phyloP scores from a whole-genome alignment of 306 rosid species.

The Quercus mongolica region DNA sequence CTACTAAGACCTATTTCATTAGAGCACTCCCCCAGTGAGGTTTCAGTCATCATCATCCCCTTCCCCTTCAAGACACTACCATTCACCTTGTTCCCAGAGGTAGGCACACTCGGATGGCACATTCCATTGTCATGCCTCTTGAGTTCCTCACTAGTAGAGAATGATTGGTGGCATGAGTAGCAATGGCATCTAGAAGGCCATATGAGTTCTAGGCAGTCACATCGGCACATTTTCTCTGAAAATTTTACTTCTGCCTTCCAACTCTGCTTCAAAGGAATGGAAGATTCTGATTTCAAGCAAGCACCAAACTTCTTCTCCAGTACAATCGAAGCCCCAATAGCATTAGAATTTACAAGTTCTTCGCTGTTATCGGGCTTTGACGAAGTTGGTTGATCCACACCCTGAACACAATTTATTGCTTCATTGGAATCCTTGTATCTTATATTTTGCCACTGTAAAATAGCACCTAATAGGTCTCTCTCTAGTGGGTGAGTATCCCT shows the following conservation, averaged over 20 bases:
- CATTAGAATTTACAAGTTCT: conserved; percentile 32
- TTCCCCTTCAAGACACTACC: conserved; percentile 53
- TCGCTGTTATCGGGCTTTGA: conserved; percentile 36
- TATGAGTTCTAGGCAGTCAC: conserved; percentile 81
- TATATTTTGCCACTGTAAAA: conserved; percentile 60
- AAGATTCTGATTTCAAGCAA: conserved; percentile 48
- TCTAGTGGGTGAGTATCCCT: conserved; percentile 59
- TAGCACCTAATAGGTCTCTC: conserved; percentile 70
- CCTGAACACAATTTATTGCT: conserved; percentile 34
- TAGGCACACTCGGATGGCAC: conserved; percentile 46
- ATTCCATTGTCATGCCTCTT: conserved; percentile 69
- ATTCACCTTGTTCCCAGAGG: conserved; percentile 47
- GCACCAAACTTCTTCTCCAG: conserved; percentile 76
- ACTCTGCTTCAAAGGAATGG: conserved; percentile 44
- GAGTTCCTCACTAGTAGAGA: conserved; percentile 59
- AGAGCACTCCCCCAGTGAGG: conserved; percentile 36
- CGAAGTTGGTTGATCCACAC: conserved; percentile 30
- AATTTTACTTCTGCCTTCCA: conserved; percentile 38
- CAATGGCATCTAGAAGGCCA: conserved; percentile 84
- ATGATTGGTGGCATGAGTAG: conserved; percentile 73
- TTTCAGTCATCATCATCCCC: conserved; percentile 47
- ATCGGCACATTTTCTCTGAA: conserved; percentile 68
- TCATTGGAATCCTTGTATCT: conserved; percentile 42
- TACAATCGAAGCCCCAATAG: conserved; percentile 58
- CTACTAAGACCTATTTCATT: conserved; percentile 39